Conservation (phyloP, 176 grass and related monocot species). For the Paspalum notatum region DNA sequence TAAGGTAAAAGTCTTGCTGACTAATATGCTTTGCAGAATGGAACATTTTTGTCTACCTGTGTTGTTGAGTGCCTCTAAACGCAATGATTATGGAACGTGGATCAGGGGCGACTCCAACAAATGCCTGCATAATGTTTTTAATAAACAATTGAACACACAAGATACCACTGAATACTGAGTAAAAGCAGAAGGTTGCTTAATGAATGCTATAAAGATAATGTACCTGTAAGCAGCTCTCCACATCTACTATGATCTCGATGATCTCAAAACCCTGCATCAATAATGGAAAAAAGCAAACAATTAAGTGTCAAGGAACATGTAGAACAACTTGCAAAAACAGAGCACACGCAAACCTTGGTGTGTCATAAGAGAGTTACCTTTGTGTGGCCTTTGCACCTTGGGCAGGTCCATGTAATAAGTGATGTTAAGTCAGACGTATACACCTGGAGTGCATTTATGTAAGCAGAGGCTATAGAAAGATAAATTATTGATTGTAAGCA, state of each 20-base stretch:
- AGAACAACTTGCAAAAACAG: neutral
- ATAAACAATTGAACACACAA: conserved; percentile 9
- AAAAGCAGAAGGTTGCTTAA: neutral
- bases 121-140: conserved; percentile 55
- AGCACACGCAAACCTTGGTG: neutral
- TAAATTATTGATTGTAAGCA: neutral
- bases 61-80: conserved; percentile 89
- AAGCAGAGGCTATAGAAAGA: neutral
- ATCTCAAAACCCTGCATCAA: conserved; percentile 76
- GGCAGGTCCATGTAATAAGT: conserved; percentile 82
- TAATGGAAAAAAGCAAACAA: neutral
- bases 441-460: conserved; percentile 62
- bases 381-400: conserved; percentile 69
- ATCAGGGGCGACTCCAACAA: conserved; percentile 85
- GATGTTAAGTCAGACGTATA: conserved; percentile 84
- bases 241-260: conserved; percentile 89
- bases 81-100: conserved; percentile 74
- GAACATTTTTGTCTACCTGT: conserved; percentile 60
- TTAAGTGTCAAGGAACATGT: neutral
- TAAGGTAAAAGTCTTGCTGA: neutral
- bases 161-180: conserved; percentile 23
- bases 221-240: conserved; percentile 92
- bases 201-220: neutral
- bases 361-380: conserved; percentile 51
- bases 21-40: neutral